Evolutionary conservation across 139 green algal species (phyloP), one percentile per base, ranked within the genome.

Genomic region (Microglena sp.): DNA sequence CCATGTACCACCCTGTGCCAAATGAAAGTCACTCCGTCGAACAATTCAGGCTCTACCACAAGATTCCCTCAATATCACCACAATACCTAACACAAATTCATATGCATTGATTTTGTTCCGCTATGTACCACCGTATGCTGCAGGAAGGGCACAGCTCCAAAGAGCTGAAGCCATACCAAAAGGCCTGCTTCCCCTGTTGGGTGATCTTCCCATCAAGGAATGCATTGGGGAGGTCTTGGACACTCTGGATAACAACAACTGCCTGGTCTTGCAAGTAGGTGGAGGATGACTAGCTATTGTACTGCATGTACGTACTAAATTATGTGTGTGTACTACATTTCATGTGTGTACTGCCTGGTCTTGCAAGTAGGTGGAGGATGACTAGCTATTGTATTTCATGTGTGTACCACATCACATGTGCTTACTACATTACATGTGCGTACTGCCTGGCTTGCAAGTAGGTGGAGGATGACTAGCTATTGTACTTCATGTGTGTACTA

Each of bases 241-340:
- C 8, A 30, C 6, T n/a, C 30, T 62, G n/a, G 55, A 62, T 43
- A 15, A 28, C 15, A 45, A 15, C 55, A 62, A 30, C 55, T 62
- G 55, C 55, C 26, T 62, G 28, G 55, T 62, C 8, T 30, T 62
- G 29, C 55, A 62, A 30, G 55, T 15, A 35, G 43, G 55, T 27
- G 21, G 40, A 11, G 8, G 8, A 11, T n/a, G 8, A 46, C 8
- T 8, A 8, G 40, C 8, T 46, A 11, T n/a, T 11, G 11, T 46
- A 11, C 8, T 46, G 40, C 8, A 60, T 60, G 7, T 60, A 33
- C n/a, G 24, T 60, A 22, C 18, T 60, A 60, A 8, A 8, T 18
- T 28, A 33, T 8, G 21, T 8, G n/a, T 18, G 7, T 22, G 27
- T 28, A 6, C 53, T 26, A 8, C 6, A 60, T 60, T 18, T 26